phyloP scores from a whole-genome alignment of 805 yeast genomes.

The Nakazawaea wickerhamii region DNA sequence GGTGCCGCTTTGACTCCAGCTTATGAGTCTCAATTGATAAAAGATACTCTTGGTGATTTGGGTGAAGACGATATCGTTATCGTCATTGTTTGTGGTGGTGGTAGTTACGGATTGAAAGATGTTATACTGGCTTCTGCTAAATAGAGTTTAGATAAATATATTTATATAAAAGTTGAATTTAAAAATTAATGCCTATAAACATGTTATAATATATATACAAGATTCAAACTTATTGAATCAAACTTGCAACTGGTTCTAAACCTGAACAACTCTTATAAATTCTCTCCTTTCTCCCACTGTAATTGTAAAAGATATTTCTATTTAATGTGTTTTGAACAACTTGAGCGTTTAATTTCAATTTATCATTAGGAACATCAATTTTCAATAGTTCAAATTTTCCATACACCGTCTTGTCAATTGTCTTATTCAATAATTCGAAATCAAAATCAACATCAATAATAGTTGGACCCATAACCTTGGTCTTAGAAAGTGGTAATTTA shows the following conservation, averaged over 20 bases:
- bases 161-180: neutral
- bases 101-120: slow-evolving; percentile 4
- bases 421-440: slow-evolving; percentile 7
- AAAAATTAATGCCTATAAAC: neutral
- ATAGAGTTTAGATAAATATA: neutral
- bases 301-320: slow-evolving; percentile 10
- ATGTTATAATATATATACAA: neutral
- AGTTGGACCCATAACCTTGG: slow-evolving; percentile 7
- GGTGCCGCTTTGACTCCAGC: slow-evolving; percentile 60
- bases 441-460: slow-evolving; percentile 11
- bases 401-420: slow-evolving; percentile 12
- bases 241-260: slow-evolving; percentile 8
- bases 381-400: slow-evolving; percentile 13
- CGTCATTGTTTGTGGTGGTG: slow-evolving; percentile 56
- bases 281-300: slow-evolving; percentile 10
- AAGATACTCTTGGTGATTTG: slow-evolving; percentile 24
- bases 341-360: slow-evolving; percentile 15
- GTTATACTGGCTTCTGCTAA: neutral
- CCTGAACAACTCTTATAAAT: slow-evolving; percentile 12
- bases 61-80: slow-evolving; percentile 43
- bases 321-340: slow-evolving; percentile 15
- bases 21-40: slow-evolving; percentile 31
- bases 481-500: slow-evolving; percentile 1
- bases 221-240: slow-evolving; percentile 1
- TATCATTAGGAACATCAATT: slow-evolving; percentile 9